Evolutionary conservation across 805 yeast genomes (phyloP).

Genomic region (Nakazawaea wyomingensis): DNA sequence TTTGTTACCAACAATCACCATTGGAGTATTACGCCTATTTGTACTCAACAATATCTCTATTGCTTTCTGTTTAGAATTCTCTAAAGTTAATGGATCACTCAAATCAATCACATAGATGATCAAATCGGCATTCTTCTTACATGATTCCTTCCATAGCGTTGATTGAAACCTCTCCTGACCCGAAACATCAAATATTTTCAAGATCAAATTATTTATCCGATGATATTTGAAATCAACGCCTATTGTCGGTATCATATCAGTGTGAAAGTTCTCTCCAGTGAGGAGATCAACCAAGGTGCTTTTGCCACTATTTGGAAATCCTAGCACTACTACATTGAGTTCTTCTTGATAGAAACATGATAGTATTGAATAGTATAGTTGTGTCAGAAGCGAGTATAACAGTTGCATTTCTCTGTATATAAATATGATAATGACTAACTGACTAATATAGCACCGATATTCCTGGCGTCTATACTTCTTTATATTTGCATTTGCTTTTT

Average conservation of each 20-base stretch:
- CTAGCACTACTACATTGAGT: conserved; percentile 23
- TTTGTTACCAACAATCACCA: conserved; percentile 26
- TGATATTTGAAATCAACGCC: conserved; percentile 8
- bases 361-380: conserved; percentile 1
- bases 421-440: not conserved
- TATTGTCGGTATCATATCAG: conserved; percentile 25
- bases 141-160: conserved; percentile 19
- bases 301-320: conserved; percentile 27
- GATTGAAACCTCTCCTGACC: conserved; percentile 24
- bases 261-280: conserved; percentile 6
- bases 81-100: conserved; percentile 23
- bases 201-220: conserved; percentile 10
- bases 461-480: no score
- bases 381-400: not conserved
- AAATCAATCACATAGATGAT: conserved; percentile 25
- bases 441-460: no score
- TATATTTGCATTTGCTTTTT: no score
- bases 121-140: conserved; percentile 11
- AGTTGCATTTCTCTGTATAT: not conserved
- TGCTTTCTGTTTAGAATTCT: conserved; percentile 18
- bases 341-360: conserved; percentile 11
- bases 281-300: conserved; percentile 21
- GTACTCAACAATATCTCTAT: conserved; percentile 18
- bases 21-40: conserved; percentile 18
- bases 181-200: conserved; percentile 24